These are phyloP conservation scores for Penicillium sp. DNA, from an alignment of 2,329 filamentous ascomycete genomes.

Conservation along the genomic window DNA sequence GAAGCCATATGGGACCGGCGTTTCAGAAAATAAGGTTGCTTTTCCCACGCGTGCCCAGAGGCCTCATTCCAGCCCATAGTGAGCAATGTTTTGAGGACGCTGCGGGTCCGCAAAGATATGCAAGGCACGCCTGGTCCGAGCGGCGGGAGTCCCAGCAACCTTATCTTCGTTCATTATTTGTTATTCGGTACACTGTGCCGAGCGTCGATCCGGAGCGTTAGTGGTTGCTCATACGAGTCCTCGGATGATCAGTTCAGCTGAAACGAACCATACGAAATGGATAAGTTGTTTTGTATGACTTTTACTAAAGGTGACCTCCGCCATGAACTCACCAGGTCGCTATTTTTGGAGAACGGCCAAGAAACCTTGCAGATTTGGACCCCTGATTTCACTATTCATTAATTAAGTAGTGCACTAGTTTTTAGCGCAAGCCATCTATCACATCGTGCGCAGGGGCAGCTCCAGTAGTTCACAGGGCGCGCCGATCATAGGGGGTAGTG, in stretches of 20 bases:
- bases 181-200: slow-evolving; percentile 2
- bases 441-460: slow-evolving; percentile 16
- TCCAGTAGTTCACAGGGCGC: slow-evolving; percentile 9
- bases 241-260: neutral
- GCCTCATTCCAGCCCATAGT: slow-evolving; percentile 14
- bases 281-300: neutral
- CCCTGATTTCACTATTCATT: neutral
- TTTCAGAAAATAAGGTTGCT: slow-evolving; percentile 21
- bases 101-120: slow-evolving; percentile 14
- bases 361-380: neutral
- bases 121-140: slow-evolving; percentile 21
- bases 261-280: neutral
- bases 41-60: slow-evolving; percentile 12
- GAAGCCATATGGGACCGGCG: slow-evolving; percentile 19
- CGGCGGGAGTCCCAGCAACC: slow-evolving; percentile 19
- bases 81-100: slow-evolving; percentile 20
- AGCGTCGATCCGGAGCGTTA: slow-evolving; percentile 11
- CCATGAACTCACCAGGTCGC: neutral
- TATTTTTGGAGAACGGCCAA: neutral
- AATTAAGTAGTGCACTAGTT: neutral
- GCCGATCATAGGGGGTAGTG: slow-evolving; percentile 12
- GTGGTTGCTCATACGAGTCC: neutral
- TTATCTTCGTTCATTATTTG: slow-evolving; percentile 13
- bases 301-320: neutral
- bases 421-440: slow-evolving; percentile 9